A percentile compares a stretch with the other conserved stretches of the same genome.
These are phyloP conservation scores for Pisolithus thermaeus DNA, from an alignment of 1,284 basidiomycete species.

Conservation along the genomic window DNA sequence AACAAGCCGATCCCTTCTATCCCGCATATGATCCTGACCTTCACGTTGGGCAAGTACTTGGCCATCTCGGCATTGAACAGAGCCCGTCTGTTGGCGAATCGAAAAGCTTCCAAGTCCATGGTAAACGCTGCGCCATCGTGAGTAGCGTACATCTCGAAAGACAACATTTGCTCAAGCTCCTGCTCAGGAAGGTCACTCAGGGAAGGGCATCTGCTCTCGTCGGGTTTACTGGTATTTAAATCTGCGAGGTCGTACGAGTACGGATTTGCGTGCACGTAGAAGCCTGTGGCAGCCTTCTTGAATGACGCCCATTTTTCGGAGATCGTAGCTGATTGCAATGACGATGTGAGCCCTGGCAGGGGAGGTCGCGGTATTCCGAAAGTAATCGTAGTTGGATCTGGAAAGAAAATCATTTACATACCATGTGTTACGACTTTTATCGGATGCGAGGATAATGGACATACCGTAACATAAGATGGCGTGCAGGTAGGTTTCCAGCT, in stretches of 20 bases:
- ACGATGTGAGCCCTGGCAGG: not conserved
- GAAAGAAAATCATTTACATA: not conserved
- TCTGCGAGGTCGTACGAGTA: conserved; percentile 17
- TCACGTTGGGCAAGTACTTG: conserved; percentile 13
- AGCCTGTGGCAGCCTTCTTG: conserved; percentile 9
- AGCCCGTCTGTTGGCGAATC: conserved; percentile 12
- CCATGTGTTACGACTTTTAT: no score
- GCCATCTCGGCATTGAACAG: conserved; percentile 18
- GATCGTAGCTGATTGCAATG: not conserved
- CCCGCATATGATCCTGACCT: conserved; percentile 18
- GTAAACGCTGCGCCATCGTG: conserved; percentile 12
- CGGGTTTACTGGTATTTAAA: conserved; percentile 13
- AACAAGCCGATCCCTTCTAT: conserved; percentile 12
- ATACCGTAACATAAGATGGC: conserved; percentile 10
- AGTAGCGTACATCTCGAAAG: conserved; percentile 6
- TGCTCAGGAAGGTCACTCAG: conserved; percentile 13
- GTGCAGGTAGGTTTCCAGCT: conserved; percentile 19
- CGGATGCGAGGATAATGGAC: not conserved
- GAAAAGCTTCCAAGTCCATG: conserved; percentile 9
- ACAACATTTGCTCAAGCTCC: conserved; percentile 14
- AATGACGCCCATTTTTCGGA: conserved; percentile 14
- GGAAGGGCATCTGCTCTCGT: not conserved
- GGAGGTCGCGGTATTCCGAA: not conserved
- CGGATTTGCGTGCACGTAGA: conserved; percentile 16
- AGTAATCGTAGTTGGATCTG: not conserved